phyloP scores from a whole-genome alignment of 2,329 filamentous ascomycete species.

The Penicillium sp. region DNA sequence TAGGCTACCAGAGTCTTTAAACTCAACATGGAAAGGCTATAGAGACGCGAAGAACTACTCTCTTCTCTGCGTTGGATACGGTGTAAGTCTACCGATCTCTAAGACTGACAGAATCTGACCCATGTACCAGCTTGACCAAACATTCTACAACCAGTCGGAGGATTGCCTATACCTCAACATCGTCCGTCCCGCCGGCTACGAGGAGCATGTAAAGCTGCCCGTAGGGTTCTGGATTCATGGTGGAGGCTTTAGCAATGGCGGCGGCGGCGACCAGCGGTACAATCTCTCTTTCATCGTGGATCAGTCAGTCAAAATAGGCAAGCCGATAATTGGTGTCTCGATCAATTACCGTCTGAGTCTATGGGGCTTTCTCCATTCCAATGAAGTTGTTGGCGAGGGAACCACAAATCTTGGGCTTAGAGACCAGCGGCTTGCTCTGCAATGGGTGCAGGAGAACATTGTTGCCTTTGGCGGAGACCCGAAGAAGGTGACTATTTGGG shows the following conservation, averaged over 20 bases:
- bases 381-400: constrained; percentile 30
- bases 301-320: constrained; percentile 53
- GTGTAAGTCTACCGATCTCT: neutral
- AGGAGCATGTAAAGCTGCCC: constrained; percentile 16
- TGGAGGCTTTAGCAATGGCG: constrained; percentile 44
- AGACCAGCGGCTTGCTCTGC: constrained; percentile 37
- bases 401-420: constrained; percentile 36
- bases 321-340: constrained; percentile 56
- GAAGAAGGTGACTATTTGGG: constrained; percentile 22
- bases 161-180: constrained; percentile 32
- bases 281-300: constrained; percentile 64
- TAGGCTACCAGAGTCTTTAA: constrained; percentile 15
- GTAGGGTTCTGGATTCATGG: constrained; percentile 34
- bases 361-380: constrained; percentile 57
- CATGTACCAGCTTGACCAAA: constrained; percentile 3
- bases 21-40: constrained; percentile 13
- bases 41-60: constrained; percentile 17
- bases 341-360: constrained; percentile 57
- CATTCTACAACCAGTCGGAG: constrained; percentile 18
- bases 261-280: constrained; percentile 47
- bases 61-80: constrained; percentile 9
- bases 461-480: constrained; percentile 10
- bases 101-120: neutral
- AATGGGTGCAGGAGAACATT: constrained; percentile 26
- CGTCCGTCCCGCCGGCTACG: constrained; percentile 20